These are phyloP conservation scores for Crucibulum laeve DNA, from an alignment of 768 basidiomycete species.

Conservation along the genomic window DNA sequence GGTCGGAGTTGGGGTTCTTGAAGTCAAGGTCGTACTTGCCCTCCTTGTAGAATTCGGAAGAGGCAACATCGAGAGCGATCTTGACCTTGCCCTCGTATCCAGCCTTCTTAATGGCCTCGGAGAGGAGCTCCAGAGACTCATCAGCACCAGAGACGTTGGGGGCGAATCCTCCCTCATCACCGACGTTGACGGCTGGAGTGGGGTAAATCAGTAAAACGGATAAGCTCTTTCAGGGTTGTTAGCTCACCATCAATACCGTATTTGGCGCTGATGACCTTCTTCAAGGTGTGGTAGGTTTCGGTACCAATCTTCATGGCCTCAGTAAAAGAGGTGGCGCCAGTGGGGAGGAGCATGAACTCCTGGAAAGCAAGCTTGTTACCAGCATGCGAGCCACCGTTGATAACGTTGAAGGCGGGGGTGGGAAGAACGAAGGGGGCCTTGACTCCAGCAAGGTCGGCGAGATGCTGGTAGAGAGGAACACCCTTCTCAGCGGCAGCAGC, in stretches of 20 bases:
- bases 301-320: conserved; percentile 99
- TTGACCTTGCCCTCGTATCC: conserved; percentile 99
- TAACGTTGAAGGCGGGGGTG: conserved; percentile 94
- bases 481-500: conserved; percentile 95
- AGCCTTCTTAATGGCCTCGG: conserved; percentile 95
- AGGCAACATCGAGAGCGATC: conserved; percentile 97
- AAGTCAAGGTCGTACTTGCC: conserved; percentile 99
- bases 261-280: conserved; percentile 98
- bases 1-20: conserved; percentile 99
- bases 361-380: conserved; percentile 99
- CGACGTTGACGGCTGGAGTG: conserved; percentile 87
- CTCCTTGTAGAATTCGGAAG: conserved; percentile 99
- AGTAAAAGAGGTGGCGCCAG: conserved; percentile 85
- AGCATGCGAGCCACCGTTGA: conserved; percentile 99
- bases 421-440: conserved; percentile 93
- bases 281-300: conserved; percentile 96
- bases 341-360: conserved; percentile 99
- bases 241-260: conserved; percentile 93
- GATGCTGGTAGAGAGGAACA: conserved; percentile 92
- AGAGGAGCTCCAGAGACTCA: conserved; percentile 93
- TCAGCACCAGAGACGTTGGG: conserved; percentile 97
- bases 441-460: conserved; percentile 93
- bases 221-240: not conserved
- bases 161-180: conserved; percentile 99
- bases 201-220: not conserved